Evolutionary conservation across 768 basidiomycete genomes (phyloP).

Genomic region (Mycena latifolia): DNA sequence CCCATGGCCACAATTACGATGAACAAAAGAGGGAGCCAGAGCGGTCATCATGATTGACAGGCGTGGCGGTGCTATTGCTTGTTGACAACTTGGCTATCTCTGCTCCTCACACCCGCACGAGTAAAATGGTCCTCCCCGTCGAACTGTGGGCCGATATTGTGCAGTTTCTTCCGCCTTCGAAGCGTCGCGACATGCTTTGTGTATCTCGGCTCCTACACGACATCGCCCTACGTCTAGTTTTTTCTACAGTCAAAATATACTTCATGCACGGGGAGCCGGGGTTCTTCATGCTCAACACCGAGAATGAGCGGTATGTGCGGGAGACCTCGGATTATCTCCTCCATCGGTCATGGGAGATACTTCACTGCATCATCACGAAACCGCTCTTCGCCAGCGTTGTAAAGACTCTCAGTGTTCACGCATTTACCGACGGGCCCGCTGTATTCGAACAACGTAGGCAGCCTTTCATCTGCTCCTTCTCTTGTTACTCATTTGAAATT

Average conservation of each 20-base stretch:
- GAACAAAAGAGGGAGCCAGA: constrained; percentile 1
- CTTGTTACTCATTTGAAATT: neutral
- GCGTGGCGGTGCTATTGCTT: too few species aligned
- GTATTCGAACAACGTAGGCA: constrained; percentile 52
- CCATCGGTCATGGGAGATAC: constrained; percentile 54
- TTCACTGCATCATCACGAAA: constrained; percentile 50
- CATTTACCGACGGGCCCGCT: constrained; percentile 48
- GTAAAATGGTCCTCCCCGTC: constrained; percentile 42
- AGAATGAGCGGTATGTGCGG: constrained; percentile 42
- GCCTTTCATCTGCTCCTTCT: neutral
- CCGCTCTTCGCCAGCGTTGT: constrained; percentile 49
- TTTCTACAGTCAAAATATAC: constrained; percentile 52
- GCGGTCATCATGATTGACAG: too few species aligned
- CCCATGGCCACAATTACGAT: neutral
- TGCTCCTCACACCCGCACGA: too few species aligned
- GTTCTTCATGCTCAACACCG: constrained; percentile 47
- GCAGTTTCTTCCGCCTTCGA: constrained; percentile 42
- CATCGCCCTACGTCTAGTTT: constrained; percentile 48
- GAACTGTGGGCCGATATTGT: constrained; percentile 54
- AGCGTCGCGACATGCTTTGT: constrained; percentile 43
- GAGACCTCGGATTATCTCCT: constrained; percentile 47
- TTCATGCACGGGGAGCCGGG: constrained; percentile 47
- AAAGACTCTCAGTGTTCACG: constrained; percentile 52
- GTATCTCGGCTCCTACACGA: constrained; percentile 55
- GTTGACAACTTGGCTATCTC: too few species aligned